Conservation (phyloP, 768 basidiomycete genomes). For the Trametes coccinea region DNA sequence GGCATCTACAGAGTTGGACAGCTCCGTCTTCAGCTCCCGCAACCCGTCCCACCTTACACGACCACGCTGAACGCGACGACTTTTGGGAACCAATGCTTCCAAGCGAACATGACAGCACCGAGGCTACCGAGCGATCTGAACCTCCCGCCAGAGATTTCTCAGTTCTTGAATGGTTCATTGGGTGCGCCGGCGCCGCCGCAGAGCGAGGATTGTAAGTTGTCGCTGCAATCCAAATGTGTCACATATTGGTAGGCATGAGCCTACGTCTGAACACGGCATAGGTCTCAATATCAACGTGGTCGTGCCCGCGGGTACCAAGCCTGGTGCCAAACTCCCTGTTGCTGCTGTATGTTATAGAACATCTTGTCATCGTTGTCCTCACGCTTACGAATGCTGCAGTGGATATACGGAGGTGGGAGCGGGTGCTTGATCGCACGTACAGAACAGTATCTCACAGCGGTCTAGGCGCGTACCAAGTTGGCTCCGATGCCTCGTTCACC, state of each 20-base stretch:
- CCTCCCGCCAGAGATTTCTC: neutral
- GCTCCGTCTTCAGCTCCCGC: constrained; percentile 26
- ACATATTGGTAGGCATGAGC: too few species aligned
- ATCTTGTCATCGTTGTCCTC: neutral
- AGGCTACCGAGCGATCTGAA: neutral
- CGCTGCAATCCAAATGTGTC: too few species aligned
- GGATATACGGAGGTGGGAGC: constrained; percentile 11
- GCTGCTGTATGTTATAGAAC: constrained; percentile 4
- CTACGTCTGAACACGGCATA: constrained; percentile 14
- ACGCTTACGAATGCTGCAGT: neutral
- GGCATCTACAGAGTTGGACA: constrained; percentile 14
- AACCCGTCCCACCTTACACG: constrained; percentile 1
- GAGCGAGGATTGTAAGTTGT: constrained; percentile 22
- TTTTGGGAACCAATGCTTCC: constrained; percentile 24
- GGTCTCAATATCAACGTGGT: constrained; percentile 59
- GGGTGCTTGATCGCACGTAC: neutral
- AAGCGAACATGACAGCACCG: constrained; percentile 8
- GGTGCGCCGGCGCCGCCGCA: neutral
- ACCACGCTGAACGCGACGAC: constrained; percentile 20
- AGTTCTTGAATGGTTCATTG: neutral
- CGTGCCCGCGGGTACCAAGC: constrained; percentile 40
- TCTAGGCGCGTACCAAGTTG: constrained; percentile 10
- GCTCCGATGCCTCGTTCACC: constrained; percentile 9
- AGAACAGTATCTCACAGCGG: neutral
- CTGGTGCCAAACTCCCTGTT: constrained; percentile 10